Evolutionary conservation across 1,284 basidiomycete genomes (phyloP), one percentile per base, ranked within the genome.

Genomic region (Cutaneotrichosporon cavernicola): DNA sequence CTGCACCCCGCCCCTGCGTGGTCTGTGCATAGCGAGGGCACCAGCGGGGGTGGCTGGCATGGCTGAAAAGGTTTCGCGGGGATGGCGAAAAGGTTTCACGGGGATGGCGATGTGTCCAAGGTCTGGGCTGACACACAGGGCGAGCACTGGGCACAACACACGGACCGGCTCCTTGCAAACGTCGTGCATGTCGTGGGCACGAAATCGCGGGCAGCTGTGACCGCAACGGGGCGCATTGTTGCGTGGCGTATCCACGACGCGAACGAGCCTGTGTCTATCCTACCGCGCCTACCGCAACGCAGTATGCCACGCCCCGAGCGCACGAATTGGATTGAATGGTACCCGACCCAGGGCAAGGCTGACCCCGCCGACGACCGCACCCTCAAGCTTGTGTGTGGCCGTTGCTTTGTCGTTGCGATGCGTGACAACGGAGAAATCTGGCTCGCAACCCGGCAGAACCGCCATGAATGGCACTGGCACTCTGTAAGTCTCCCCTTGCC

Each of bases 151-250:
- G 22, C 13, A 13, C 7, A 30, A 21, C 55, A 56, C 55, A 56
- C 22, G 6, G 55, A 38, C 36, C 55, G 10, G 7, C 36, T 40
- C 4, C 55, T 56, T 13, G 21, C 21, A 13, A 56, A 56, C 55
- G 26, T 56, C 9, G 55, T 56, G 11, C 55, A 56, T 43, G 55
- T 56, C 14, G 55, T 56, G 38, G 55, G 55, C 21, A 56, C 55
- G 16, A 56, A 56, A 18, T 56, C 55, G 21, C 55, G 36, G 22
- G 55, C 55, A 30, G 55, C 55, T 4, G 55, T 56, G 38, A 56
- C 55, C 36, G 21, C 55, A 13, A 56, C 55, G 14, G 55, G 55
- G 13, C 36, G 55, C 22, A 56, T 56, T 40, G 55, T 56, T n/a
- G 55, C 55, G 8, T 56, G 55, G 55, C 21, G 55, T 13, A 36